Evolutionary conservation across 2,329 filamentous ascomycete genomes (phyloP).

Genomic region (Ophiostoma himal-ulmi): DNA sequence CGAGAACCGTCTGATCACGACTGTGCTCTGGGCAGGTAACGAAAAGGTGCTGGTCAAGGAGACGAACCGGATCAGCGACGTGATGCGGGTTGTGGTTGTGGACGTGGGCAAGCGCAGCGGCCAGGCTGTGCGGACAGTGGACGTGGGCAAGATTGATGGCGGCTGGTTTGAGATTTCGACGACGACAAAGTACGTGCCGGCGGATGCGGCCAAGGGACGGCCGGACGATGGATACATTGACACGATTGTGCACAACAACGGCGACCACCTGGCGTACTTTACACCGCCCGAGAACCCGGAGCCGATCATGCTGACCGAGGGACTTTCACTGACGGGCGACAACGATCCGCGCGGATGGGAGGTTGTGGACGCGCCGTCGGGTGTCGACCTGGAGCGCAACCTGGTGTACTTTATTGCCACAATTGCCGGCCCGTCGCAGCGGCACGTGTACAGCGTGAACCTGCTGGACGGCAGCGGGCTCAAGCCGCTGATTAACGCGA

Average conservation of each 20-base stretch:
- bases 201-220: constrained; percentile 69
- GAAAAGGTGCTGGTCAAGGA: constrained; percentile 79
- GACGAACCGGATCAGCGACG: constrained; percentile 88
- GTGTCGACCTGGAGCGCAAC: constrained; percentile 77
- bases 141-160: constrained; percentile 80
- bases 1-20: constrained; percentile 82
- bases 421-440: constrained; percentile 79
- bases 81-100: constrained; percentile 80
- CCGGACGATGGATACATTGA: constrained; percentile 87
- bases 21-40: constrained; percentile 78
- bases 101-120: constrained; percentile 69
- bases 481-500: constrained; percentile 64
- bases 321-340: constrained; percentile 33
- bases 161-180: constrained; percentile 97
- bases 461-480: constrained; percentile 73
- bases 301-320: constrained; percentile 81
- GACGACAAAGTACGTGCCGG: constrained; percentile 77
- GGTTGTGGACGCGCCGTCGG: constrained; percentile 76
- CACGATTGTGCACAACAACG: constrained; percentile 76
- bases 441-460: constrained; percentile 85
- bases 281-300: constrained; percentile 74
- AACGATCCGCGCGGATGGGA: constrained; percentile 61
- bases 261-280: constrained; percentile 91
- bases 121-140: constrained; percentile 69
- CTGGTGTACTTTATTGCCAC: constrained; percentile 87